These are phyloP conservation scores for Dianthus caryophyllus DNA, from an alignment of 148 eudicot species.

Conservation along the genomic window DNA sequence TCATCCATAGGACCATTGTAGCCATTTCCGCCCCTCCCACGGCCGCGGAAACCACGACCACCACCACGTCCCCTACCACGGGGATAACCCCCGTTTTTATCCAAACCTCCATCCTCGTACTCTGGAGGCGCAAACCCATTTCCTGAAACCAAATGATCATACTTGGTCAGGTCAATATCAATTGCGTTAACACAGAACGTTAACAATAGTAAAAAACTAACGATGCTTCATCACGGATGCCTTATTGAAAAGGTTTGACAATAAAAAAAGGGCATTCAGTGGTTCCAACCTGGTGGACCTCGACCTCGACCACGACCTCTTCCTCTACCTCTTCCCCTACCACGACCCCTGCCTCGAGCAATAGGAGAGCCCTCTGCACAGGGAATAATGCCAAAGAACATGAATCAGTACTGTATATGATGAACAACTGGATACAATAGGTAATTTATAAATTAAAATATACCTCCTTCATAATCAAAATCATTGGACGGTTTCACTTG, in stretches of 20 bases:
- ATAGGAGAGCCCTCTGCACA: conserved; percentile 69
- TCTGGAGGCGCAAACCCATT: conserved; percentile 60
- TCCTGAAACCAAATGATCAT: conserved; percentile 35
- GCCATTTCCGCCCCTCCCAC: conserved; percentile 63
- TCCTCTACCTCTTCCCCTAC: conserved; percentile 86
- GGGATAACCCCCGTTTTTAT: conserved; percentile 52
- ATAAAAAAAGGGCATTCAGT: neutral
- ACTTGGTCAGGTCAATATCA: neutral
- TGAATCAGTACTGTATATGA: neutral
- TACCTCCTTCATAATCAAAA: conserved; percentile 76
- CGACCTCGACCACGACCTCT: conserved; percentile 35
- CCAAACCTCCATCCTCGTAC: conserved; percentile 87
- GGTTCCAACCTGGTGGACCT: conserved; percentile 25
- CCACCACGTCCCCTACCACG: conserved; percentile 85
- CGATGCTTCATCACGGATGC: neutral
- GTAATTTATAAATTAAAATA: neutral
- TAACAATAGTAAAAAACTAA: neutral
- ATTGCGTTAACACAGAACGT: neutral
- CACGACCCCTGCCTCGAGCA: conserved; percentile 83
- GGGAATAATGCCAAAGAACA: conserved; percentile 23
- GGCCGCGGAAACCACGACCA: conserved; percentile 65
- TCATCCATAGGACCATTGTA: conserved; percentile 59
- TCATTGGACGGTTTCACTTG: conserved; percentile 70
- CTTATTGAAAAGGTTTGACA: neutral
- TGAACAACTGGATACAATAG: neutral